Evolutionary conservation across 768 basidiomycete genomes (phyloP), one percentile per base, ranked within the genome.

Genomic region (Podaxis mareebaensis): DNA sequence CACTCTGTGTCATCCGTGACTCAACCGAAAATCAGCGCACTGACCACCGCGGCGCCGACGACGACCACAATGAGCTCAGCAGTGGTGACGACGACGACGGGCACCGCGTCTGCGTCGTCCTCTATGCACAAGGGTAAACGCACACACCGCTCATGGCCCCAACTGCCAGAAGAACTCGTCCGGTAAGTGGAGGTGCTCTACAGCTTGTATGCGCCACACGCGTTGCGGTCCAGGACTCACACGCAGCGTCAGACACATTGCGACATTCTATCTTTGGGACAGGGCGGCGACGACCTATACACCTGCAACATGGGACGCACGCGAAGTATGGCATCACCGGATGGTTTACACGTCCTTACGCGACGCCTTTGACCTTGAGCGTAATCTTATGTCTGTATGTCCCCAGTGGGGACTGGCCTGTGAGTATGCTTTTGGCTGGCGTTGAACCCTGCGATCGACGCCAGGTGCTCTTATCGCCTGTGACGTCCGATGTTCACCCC

Each of bases 261-360:
- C 83, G 30, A 88, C 87, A 0, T 78, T 83, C 68, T 84, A 83
- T 70, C 80, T 91, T 40, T 79, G 73, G 78, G 83, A 81, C 71
- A 74, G 71, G 66, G 74, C 83, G 26, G 69, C 71, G 0, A 73
- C 71, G 5, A 77, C 69, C 33, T 83, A 85, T 67, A 79, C 76
- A 66, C 88, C 88, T 2, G 75, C 76, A 67, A 68, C 74, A 69
- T 73, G 79, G 79, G 81, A 83, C n/a, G 61, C 72, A 48, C 81
- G 79, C 60, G 82, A 85, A 53, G 71, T 77, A 13, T 91, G 88
- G 89, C 82, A 83, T 49, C 79, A 80, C 10, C 78, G 87, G 64
- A 83, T 89, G 74, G 82, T 87, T 1, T 91, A 84, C 71, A 79
- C 81, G 11, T 77, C 81, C 52, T 73, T 91, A 67, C 87, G 89